Percentiles rank a stretch among this genome's conserved stretches.
Evolutionary conservation across 129 eudicot species (phyloP).

Genomic region (Escallonia rubra): DNA sequence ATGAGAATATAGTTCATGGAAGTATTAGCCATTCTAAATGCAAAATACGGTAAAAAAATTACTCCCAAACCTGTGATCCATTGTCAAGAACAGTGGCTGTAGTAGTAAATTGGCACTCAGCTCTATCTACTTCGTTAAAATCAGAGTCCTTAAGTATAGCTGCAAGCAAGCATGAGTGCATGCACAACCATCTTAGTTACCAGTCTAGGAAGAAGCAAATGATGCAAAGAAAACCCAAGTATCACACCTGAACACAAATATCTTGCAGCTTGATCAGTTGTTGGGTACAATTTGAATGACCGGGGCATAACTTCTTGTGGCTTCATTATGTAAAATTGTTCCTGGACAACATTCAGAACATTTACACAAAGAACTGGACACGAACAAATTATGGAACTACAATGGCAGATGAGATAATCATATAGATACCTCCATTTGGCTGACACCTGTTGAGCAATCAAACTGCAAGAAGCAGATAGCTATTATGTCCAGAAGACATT

Average conservation of each 20-base stretch:
- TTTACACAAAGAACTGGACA: slow-evolving; percentile 3
- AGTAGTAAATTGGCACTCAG: slow-evolving; percentile 90
- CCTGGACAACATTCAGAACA: slow-evolving; percentile 35
- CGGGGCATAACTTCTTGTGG: slow-evolving; percentile 46
- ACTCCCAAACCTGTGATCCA: slow-evolving; percentile 72
- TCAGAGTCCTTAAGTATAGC: slow-evolving; percentile 89
- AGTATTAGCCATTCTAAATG: too few relatives aligned
- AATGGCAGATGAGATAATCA: neutral
- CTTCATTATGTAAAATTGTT: slow-evolving; percentile 87
- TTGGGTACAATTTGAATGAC: slow-evolving; percentile 61
- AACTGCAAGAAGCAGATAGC: slow-evolving; percentile 52
- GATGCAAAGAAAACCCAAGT: neutral
- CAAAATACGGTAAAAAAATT: neutral
- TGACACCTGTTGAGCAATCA: slow-evolving; percentile 81
- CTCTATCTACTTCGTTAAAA: slow-evolving; percentile 80
- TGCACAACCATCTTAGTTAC: neutral
- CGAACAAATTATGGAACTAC: neutral
- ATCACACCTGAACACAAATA: slow-evolving; percentile 66
- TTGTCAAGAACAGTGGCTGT: slow-evolving; percentile 82
- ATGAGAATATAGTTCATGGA: too few relatives aligned
- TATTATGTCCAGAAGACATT: neutral
- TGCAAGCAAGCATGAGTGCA: slow-evolving; percentile 35
- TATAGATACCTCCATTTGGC: slow-evolving; percentile 72
- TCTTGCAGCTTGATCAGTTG: slow-evolving; percentile 80
- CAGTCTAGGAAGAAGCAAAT: neutral